Conservation (phyloP, 2,329 filamentous ascomycete species). For the Cercospora sp. region DNA sequence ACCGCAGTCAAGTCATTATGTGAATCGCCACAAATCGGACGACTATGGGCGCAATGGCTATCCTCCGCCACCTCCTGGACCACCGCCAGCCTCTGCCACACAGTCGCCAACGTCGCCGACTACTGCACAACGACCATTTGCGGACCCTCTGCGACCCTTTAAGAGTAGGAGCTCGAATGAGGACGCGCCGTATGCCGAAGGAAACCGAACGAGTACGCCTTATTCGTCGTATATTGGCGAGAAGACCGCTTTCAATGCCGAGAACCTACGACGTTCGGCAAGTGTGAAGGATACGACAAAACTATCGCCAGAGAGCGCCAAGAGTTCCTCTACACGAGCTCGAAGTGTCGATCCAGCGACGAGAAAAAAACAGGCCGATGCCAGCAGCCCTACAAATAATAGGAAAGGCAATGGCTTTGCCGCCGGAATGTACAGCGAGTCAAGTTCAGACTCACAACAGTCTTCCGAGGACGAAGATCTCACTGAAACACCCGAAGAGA, state of each 20-base stretch:
- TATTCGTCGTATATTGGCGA: conserved; percentile 59
- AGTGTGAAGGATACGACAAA: conserved; percentile 51
- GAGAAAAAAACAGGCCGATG: conserved; percentile 18
- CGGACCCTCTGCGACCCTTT: conserved; percentile 43
- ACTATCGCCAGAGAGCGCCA: conserved; percentile 29
- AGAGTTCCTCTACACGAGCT: conserved; percentile 31
- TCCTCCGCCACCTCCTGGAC: conserved; percentile 40
- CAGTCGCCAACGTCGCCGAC: conserved; percentile 33
- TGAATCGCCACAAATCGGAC: conserved; percentile 34
- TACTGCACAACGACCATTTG: conserved; percentile 39
- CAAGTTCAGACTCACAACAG: background rate
- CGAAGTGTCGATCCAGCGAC: conserved; percentile 21
- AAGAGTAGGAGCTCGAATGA: conserved; percentile 32
- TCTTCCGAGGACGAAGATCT: conserved; percentile 13
- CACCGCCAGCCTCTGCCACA: conserved; percentile 41
- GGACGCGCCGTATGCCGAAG: conserved; percentile 48
- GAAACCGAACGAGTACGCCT: conserved; percentile 52
- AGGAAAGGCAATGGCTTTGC: conserved; percentile 5
- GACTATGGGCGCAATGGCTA: conserved; percentile 32
- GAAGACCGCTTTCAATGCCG: conserved; percentile 56
- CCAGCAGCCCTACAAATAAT: conserved; percentile 2
- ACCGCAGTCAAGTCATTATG: conserved; percentile 30
- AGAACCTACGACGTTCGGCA: conserved; percentile 54
- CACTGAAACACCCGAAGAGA: conserved; percentile 15
- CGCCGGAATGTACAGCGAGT: conserved; percentile 17